A percentile compares a stretch with the other conserved stretches of the same genome.
These are phyloP conservation scores for Trichophyton schoenleinii DNA, from an alignment of 2,329 filamentous ascomycete species.

Conservation along the genomic window DNA sequence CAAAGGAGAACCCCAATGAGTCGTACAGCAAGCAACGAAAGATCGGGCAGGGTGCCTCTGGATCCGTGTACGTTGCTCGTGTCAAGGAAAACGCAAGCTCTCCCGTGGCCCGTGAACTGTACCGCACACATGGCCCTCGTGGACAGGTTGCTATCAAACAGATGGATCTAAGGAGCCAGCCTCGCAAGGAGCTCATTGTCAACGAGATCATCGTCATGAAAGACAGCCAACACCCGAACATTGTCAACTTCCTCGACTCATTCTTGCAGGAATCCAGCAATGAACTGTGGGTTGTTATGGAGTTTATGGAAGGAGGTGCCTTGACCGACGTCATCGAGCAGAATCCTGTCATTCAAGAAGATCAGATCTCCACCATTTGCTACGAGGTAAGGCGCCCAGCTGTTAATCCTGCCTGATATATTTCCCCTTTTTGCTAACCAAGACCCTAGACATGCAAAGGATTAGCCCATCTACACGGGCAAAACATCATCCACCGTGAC, in stretches of 20 bases:
- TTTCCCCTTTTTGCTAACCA: conserved; percentile 9
- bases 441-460: conserved; percentile 75
- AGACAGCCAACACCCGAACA: conserved; percentile 94
- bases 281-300: conserved; percentile 99
- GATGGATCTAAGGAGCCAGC: conserved; percentile 97
- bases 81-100: conserved; percentile 82
- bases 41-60: conserved; percentile 95
- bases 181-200: conserved; percentile 93
- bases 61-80: conserved; percentile 94
- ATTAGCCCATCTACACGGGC: conserved; percentile 81
- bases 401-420: too few relatives aligned
- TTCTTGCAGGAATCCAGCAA: conserved; percentile 90
- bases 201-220: conserved; percentile 99
- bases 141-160: conserved; percentile 98
- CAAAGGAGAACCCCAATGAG: conserved; percentile 83
- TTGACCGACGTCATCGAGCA: conserved; percentile 98
- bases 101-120: conserved; percentile 61
- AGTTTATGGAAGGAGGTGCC: conserved; percentile 98
- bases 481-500: conserved; percentile 96
- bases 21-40: conserved; percentile 99
- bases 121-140: conserved; percentile 64
- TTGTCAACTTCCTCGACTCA: conserved; percentile 96
- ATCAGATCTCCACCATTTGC: conserved; percentile 96
- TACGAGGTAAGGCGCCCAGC: conserved; percentile 56
- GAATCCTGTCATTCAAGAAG: conserved; percentile 83